These are phyloP conservation scores for Citrus reticulata DNA, from an alignment of 345 rosid genomes.

Conservation along the genomic window DNA sequence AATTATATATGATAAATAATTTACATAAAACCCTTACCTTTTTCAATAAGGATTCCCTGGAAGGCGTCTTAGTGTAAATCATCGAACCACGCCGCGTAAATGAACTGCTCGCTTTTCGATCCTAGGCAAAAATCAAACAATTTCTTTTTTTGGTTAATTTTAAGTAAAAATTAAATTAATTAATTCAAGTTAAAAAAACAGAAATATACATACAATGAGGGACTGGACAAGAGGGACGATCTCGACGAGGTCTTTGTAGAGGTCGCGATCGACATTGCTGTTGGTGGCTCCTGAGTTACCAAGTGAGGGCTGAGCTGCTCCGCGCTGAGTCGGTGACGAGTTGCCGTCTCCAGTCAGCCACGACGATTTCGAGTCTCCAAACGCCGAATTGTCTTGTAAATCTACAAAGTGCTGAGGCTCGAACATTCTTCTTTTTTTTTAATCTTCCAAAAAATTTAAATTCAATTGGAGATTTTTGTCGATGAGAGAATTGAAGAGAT, in stretches of 20 bases:
- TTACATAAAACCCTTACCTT: slow-evolving; percentile 33
- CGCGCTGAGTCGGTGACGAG: slow-evolving; percentile 44
- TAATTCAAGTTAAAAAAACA: too few relatives aligned
- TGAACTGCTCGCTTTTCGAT: slow-evolving; percentile 72
- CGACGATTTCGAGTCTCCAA: slow-evolving; percentile 60
- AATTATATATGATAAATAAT: background rate
- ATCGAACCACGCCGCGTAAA: slow-evolving; percentile 83
- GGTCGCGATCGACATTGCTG: slow-evolving; percentile 64
- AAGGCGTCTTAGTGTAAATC: slow-evolving; percentile 94
- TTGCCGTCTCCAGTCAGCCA: slow-evolving; percentile 58
- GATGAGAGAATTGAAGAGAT: background rate
- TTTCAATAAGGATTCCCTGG: slow-evolving; percentile 59
- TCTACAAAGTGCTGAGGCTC: slow-evolving; percentile 56
- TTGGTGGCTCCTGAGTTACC: slow-evolving; percentile 19
- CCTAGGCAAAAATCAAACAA: slow-evolving; percentile 31
- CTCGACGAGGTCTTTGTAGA: slow-evolving; percentile 81
- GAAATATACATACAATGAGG: slow-evolving; percentile 52
- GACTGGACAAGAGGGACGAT: slow-evolving; percentile 91
- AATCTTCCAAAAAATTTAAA: background rate
- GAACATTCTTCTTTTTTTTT: slow-evolving; percentile 33
- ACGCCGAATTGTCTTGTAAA: slow-evolving; percentile 54
- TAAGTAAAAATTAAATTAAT: background rate
- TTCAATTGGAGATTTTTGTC: background rate
- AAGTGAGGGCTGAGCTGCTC: slow-evolving; percentile 21
- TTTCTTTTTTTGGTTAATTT: background rate